Evolutionary conservation across 2,329 filamentous ascomycete genomes (phyloP), one percentile per base, ranked within the genome.

Genomic region (Monosporascus sp.): DNA sequence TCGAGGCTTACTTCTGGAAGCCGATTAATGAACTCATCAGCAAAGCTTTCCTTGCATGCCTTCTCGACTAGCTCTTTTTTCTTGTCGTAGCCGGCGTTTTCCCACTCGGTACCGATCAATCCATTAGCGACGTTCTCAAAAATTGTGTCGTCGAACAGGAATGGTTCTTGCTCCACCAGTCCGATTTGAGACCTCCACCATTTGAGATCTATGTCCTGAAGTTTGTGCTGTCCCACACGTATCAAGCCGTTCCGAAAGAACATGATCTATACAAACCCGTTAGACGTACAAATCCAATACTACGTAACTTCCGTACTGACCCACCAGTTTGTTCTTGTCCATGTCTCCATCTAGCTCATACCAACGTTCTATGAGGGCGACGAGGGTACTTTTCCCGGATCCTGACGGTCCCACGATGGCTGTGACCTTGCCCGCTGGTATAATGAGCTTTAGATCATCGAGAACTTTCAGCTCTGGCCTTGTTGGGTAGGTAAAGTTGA

Each of bases 351-450:
- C 72, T 57, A 86, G 72, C 9, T 83, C 80, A 60, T 90, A 90
- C 85, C 86, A 90, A 25, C 86, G 74, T 63, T 90, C 82, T 3
- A 90, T 73, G 3, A 91, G 70, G 0, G 83, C 85, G 0, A 90
- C 81, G 17, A 90, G 82, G 1, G 88, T 91, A 50, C 84, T 88
- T 66, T 91, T 91, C 0, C 88, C 88, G 3, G 80, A 84, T 0
- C 88, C 88, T 3, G 84, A 88, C 1, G 85, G 81, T 0, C 88
- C 88, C 15, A 91, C 86, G 18, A 91, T 84, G 1, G 88, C 88
- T 1, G 85, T 89, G 1, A 83, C 79, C 61, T 88, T 86, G n/a
- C 85, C 84, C 18, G 80, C 76, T 44, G 80, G 75, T 48, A 89
- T 79, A 1, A 70, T 72, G 7, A 88, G 67, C 59, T 77, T 75